Evolutionary conservation across 805 yeast genomes (phyloP), one percentile per base, ranked within the genome.

Genomic region (Saccharomycopsis sp.): DNA sequence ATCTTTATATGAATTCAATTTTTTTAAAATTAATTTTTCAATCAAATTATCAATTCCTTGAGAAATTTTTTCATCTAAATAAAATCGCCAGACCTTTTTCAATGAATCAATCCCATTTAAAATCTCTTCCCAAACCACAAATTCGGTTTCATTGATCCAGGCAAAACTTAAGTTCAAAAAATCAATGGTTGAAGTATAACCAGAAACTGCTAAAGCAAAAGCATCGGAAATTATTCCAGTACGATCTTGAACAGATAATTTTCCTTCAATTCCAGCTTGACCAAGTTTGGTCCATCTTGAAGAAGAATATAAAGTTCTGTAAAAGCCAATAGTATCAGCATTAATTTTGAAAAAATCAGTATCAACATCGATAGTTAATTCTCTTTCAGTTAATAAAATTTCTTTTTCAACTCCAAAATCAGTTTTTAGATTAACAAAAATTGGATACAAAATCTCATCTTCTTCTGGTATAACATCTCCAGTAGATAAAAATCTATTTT

Each of bases 151-250:
- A 15, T 59, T 53, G 32, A 70, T 67, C 83, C 86, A 76, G 15
- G 68, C 64, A 41, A 71, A 66, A 33, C 79, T 67, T 54, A 80
- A 70, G 46, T 66, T 62, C 50, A 80, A 69, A 52, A 79, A 68
- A 51, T 69, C 76, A 3, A 73, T 63, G 25, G 87, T 73, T 21
- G 77, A 64, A 41, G 79, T 72, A 51, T 70, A 69, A 21, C 89
- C 92, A 14, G 89, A 75, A 21, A 76, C 62, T 4, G 89, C 74
- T 49, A 81, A 66, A 6, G 85, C 72, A 39, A 72, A 74, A 17
- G 83, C 83, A 61, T 83, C 94, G 14, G 87, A 81, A 36, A 82
- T 80, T 50, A 80, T 67, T 32, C 88, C 89, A 41, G 79, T 75
- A 59, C 85, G 74, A 59, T 83, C 92, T 55, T 79, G 83, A 39